phyloP scores from a whole-genome alignment of 2,329 filamentous ascomycete species.

The Plenodomus tracheiphilus region DNA sequence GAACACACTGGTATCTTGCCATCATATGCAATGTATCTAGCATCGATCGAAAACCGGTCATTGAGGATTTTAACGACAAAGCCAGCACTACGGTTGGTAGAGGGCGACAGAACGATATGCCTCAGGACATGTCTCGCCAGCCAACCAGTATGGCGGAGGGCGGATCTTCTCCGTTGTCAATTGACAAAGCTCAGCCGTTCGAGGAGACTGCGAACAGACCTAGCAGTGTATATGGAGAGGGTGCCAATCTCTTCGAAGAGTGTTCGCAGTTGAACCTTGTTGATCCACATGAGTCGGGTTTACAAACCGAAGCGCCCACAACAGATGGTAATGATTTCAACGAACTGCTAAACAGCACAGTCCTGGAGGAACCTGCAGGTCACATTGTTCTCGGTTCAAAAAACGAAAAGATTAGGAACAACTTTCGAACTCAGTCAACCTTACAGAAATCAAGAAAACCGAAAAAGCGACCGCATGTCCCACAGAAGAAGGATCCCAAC shows the following conservation, averaged over 20 bases:
- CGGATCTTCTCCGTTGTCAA: background rate
- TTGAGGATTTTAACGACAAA: constrained; percentile 11
- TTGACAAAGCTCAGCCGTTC: too few species aligned
- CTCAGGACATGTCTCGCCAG: background rate
- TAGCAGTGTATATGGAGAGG: constrained; percentile 4
- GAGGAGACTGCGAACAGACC: background rate
- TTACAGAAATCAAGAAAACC: constrained; percentile 24
- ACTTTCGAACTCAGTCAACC: constrained; percentile 10
- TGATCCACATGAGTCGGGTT: constrained; percentile 17
- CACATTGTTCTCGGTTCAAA: background rate
- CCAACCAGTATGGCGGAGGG: background rate
- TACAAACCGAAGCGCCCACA: background rate
- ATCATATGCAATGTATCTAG: constrained; percentile 88
- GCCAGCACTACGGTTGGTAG: background rate
- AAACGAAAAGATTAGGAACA: background rate
- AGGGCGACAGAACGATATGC: background rate
- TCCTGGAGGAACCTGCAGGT: background rate
- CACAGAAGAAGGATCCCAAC: constrained; percentile 37
- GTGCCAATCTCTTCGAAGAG: constrained; percentile 26
- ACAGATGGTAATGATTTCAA: background rate
- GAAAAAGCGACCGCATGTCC: constrained; percentile 17
- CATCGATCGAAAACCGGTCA: constrained; percentile 49
- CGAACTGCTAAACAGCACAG: background rate
- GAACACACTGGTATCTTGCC: constrained; percentile 84
- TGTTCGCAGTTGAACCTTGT: constrained; percentile 22